phyloP scores from a whole-genome alignment of 2,329 filamentous ascomycete genomes.

The Nigrospora osmanthi region DNA sequence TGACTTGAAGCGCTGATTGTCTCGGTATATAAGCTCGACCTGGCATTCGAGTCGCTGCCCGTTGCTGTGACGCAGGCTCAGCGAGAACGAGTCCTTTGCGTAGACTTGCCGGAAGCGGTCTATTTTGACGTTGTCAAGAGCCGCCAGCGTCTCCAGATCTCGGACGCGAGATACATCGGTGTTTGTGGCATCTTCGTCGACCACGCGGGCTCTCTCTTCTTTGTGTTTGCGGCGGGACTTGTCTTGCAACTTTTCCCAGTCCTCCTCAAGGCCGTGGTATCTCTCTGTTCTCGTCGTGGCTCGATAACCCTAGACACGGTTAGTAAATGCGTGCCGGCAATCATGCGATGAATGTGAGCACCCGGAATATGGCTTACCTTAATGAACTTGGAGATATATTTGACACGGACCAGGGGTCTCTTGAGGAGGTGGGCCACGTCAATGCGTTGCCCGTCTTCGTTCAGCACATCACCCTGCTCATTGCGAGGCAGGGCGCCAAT shows the following conservation, averaged over 20 bases:
- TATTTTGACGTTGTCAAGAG: conserved; percentile 62
- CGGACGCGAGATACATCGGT: conserved; percentile 77
- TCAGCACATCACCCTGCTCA: conserved; percentile 57
- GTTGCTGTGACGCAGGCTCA: conserved; percentile 80
- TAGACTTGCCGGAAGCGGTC: conserved; percentile 75
- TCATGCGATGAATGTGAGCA: neutral
- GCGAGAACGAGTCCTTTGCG: conserved; percentile 82
- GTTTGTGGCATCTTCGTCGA: conserved; percentile 78
- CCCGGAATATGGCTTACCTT: conserved; percentile 43
- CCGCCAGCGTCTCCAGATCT: conserved; percentile 69
- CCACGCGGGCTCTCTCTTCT: conserved; percentile 64
- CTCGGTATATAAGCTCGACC: conserved; percentile 78
- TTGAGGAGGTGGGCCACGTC: conserved; percentile 93
- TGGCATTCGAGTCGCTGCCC: conserved; percentile 86
- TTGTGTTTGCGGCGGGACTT: conserved; percentile 68
- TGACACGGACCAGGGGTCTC: conserved; percentile 77
- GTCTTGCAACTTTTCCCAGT: conserved; percentile 66
- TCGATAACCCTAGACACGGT: conserved; percentile 46
- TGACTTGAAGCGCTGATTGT: conserved; percentile 60
- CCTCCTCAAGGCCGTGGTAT: conserved; percentile 48
- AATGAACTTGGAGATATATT: conserved; percentile 78
- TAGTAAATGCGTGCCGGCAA: conserved; percentile 15
- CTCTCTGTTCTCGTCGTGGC: conserved; percentile 43
- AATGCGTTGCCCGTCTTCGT: conserved; percentile 77
- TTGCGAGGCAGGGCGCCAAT: conserved; percentile 53